Conservation (phyloP, 148 eudicot genomes). For the Chenopodium album region DNA sequence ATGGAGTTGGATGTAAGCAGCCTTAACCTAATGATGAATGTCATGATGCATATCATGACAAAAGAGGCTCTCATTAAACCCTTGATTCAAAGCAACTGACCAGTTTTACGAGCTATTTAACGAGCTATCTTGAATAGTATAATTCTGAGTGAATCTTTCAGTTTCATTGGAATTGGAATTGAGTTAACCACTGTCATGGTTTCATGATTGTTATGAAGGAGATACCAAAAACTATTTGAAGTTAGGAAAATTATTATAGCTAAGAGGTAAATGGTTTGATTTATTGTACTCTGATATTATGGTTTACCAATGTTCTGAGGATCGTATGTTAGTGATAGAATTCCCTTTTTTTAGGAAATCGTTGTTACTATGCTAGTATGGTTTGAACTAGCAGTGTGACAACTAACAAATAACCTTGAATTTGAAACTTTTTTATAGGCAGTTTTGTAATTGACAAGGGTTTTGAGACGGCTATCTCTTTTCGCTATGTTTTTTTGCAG, state of each 20-base stretch:
- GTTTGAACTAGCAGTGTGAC: neutral
- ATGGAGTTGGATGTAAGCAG: neutral
- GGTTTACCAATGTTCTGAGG: neutral
- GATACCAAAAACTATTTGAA: neutral
- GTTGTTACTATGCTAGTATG: neutral
- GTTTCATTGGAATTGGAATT: neutral
- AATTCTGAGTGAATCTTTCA: neutral
- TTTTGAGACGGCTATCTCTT: neutral
- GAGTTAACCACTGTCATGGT: neutral
- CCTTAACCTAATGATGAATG: neutral
- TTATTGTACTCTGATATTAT: neutral
- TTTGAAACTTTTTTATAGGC: neutral
- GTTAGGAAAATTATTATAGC: neutral
- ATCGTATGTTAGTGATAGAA: neutral
- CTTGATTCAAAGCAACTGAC: neutral
- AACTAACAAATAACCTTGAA: neutral
- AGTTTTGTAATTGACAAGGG: neutral
- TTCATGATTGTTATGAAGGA: neutral
- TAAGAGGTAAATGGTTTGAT: neutral
- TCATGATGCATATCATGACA: neutral
- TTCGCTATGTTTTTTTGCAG: slow-evolving; percentile 21
- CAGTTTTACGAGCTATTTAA: neutral
- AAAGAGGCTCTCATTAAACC: neutral
- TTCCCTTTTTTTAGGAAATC: neutral
- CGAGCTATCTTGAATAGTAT: neutral